Base-by-base conservation (phyloP, 306 rosid genomes). In the Gleditsia sinensis region DNA sequence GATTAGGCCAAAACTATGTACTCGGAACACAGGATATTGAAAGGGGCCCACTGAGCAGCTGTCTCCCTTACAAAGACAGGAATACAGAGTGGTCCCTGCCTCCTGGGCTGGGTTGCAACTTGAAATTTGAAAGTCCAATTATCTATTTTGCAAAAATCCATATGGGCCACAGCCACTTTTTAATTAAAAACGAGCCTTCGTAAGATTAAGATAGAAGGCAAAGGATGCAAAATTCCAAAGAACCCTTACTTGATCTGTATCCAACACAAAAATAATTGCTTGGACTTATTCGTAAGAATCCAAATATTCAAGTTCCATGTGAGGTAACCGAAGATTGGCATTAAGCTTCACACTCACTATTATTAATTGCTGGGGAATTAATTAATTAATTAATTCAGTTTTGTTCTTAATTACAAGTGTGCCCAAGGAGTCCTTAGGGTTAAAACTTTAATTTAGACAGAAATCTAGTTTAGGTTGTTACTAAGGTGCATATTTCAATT, bases 271-370 rank as follows among this genome's bases (percentile, higher is more conserved):
- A 27, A 28, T 42, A 12, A 20, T 19, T 50, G 70, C 10, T 39
- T 69, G 2, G 4, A 49, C 45, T 64, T 49, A 58, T 71, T 75
- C 75, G 65, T 62, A 32, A 32, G 1, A 75, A 40, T 64, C 63
- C 81, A 75, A 64, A 64, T 0, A 20, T 70, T 57, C 68, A 65
- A 75, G 81, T 81, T 81, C 11, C 78, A 76, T 77, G 76, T 69
- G 83, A 74, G 17, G 14, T 27, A 63, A 28, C 78, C 34, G 60
- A 61, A 70, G 70, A 19, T 43, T 11, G 28, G 2, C 49, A 54
- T 3, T 9, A 3, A 55, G 61, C 37, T 14, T 27, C 9, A 21
- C 20, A 10, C 7, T 51, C n/a, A 5, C 8, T 4, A 16, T 46
- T 46, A 4, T 1, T 42, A 42, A 7, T 33, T 33, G 37, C 37